These are phyloP conservation scores for Aspergillus pseudonomiae DNA, from an alignment of 2,329 filamentous ascomycete species.

Conservation along the genomic window DNA sequence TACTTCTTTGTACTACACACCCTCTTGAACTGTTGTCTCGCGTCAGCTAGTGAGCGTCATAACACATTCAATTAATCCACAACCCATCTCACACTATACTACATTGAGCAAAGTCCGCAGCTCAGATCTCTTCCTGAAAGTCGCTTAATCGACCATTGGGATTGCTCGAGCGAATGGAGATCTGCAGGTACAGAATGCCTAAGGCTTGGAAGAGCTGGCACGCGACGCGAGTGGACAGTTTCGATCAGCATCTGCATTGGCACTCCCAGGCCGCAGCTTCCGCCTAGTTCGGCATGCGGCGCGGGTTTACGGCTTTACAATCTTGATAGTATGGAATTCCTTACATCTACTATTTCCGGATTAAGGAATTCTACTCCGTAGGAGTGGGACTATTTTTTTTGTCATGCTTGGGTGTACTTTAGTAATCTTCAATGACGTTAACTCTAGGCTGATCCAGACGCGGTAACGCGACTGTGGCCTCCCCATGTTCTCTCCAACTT, in stretches of 20 bases:
- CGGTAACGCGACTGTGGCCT: background rate
- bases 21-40: background rate
- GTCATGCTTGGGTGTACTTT: background rate
- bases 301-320: conserved; percentile 18
- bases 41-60: conserved; percentile 1
- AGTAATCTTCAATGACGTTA: background rate
- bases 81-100: background rate
- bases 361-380: background rate
- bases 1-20: background rate
- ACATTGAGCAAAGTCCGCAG: background rate
- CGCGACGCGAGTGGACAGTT: conserved; percentile 1
- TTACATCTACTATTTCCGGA: background rate
- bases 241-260: conserved; percentile 4
- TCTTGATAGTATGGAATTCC: background rate
- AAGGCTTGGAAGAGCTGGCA: background rate
- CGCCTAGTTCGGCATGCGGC: conserved; percentile 7
- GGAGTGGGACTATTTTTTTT: background rate
- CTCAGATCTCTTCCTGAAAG: background rate
- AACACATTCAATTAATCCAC: background rate
- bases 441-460: background rate
- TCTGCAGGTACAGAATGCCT: conserved; percentile 1
- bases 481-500: too few relatives aligned
- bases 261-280: background rate
- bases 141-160: background rate
- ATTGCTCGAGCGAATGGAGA: background rate